Percentiles rank a stretch among this genome's conserved stretches.
Evolutionary conservation across 768 basidiomycete species (phyloP).

Genomic region (Cyclocybe cylindracea): DNA sequence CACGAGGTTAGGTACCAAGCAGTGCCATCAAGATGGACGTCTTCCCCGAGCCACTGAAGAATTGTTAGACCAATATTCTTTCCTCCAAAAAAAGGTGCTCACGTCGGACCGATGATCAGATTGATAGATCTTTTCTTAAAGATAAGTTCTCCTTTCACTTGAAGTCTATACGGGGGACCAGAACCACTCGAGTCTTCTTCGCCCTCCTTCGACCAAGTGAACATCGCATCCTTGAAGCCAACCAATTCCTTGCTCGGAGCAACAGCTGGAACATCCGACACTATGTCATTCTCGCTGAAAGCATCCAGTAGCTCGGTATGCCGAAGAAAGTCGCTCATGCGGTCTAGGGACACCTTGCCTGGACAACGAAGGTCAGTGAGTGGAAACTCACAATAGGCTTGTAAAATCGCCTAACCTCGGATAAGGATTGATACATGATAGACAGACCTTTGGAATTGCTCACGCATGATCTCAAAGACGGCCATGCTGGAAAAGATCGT

Average conservation of each 20-base stretch:
- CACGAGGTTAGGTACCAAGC: constrained; percentile 20
- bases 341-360: constrained; percentile 65
- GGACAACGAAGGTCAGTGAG: constrained; percentile 1
- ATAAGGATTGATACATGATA: constrained; percentile 20
- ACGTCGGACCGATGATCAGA: constrained; percentile 56
- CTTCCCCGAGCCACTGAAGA: constrained; percentile 46
- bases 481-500: constrained; percentile 54
- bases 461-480: constrained; percentile 63
- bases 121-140: constrained; percentile 56
- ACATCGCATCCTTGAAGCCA: constrained; percentile 51
- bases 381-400: not conserved
- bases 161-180: constrained; percentile 48
- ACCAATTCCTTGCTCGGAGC: constrained; percentile 26
- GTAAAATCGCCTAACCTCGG: constrained; percentile 4
- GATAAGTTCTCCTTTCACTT: constrained; percentile 48
- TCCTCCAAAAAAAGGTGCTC: not conserved
- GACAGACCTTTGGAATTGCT: constrained; percentile 43
- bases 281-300: constrained; percentile 25
- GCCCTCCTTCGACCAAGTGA: constrained; percentile 49
- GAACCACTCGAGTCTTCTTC: constrained; percentile 35
- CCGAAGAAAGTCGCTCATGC: constrained; percentile 41
- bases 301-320: constrained; percentile 49
- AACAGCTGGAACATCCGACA: not conserved
- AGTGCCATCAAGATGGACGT: constrained; percentile 65
- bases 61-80: not conserved